Evolutionary conservation across 139 green algal species (phyloP).

Genomic region (Tetraselmis chui): DNA sequence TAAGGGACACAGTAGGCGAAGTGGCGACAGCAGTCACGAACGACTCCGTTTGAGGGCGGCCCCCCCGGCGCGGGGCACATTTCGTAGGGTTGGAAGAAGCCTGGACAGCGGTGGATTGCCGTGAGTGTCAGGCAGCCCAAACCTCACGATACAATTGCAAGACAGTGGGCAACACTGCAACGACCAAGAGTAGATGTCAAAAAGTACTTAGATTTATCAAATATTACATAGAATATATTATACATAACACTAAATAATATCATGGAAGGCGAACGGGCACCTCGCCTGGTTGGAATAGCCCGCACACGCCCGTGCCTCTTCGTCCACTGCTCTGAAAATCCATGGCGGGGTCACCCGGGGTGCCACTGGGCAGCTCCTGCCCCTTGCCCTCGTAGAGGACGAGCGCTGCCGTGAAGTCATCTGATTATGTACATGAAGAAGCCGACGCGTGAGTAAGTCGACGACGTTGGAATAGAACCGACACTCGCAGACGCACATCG

Average conservation of each 20-base stretch:
- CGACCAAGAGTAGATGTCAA: too few relatives aligned
- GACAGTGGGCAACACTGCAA: too few relatives aligned
- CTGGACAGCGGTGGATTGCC: too few relatives aligned
- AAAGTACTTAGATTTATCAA: too few relatives aligned
- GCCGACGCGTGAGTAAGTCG: too few relatives aligned
- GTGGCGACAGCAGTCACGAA: conserved; percentile 23
- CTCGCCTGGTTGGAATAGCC: neutral
- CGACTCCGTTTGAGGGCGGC: neutral
- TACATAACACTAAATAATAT: too few relatives aligned
- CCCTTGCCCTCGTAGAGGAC: neutral
- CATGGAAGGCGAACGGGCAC: too few relatives aligned
- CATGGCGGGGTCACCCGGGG: neutral
- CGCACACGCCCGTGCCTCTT: neutral
- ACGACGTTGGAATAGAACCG: too few relatives aligned
- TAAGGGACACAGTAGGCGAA: conserved; percentile 21
- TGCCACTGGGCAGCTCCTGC: neutral
- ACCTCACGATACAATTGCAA: too few relatives aligned
- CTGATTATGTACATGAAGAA: neutral
- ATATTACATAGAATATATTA: too few relatives aligned
- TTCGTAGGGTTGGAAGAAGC: neutral
- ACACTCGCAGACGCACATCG: too few relatives aligned
- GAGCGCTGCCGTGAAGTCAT: neutral
- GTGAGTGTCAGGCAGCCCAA: too few relatives aligned
- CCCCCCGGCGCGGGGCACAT: neutral
- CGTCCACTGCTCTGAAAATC: neutral